Evolutionary conservation across 805 yeast genomes (phyloP).

Genomic region (Ogataea ganodermae): DNA sequence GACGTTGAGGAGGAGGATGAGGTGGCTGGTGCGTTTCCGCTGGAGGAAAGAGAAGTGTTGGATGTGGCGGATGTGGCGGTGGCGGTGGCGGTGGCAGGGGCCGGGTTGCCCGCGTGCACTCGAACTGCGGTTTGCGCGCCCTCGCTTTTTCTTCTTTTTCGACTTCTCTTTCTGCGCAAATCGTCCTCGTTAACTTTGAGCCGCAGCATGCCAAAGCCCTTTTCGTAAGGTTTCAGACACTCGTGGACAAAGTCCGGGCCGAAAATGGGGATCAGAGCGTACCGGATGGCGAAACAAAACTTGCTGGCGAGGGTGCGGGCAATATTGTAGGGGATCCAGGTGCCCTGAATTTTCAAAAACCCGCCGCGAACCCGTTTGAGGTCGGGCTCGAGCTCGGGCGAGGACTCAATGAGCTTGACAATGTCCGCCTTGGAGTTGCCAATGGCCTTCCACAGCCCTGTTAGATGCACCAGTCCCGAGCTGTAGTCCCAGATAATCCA

Average conservation of each 20-base stretch:
- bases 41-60: not conserved
- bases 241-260: constrained; percentile 66
- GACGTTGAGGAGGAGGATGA: not conserved
- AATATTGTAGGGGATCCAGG: constrained; percentile 80
- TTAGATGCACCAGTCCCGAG: constrained; percentile 83
- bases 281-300: constrained; percentile 78
- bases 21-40: not conserved
- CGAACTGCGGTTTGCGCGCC: not conserved
- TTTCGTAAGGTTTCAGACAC: constrained; percentile 60
- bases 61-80: constrained; percentile 6
- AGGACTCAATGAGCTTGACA: constrained; percentile 64
- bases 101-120: no score
- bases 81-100: constrained; percentile 1
- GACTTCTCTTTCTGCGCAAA: constrained; percentile 25
- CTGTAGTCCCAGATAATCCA: constrained; percentile 85
- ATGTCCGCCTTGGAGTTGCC: constrained; percentile 76
- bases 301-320: constrained; percentile 68
- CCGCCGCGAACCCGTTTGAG: constrained; percentile 86
- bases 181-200: constrained; percentile 37
- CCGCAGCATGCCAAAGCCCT: constrained; percentile 65
- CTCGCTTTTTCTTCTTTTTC: constrained; percentile 22
- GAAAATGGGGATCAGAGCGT: constrained; percentile 74
- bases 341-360: constrained; percentile 87
- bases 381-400: constrained; percentile 63
- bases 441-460: constrained; percentile 83